A percentile compares a stretch with the other conserved stretches of the same genome.
Conservation (phyloP, 352 stramenopile genomes). For the Globisporangium middletonii region DNA sequence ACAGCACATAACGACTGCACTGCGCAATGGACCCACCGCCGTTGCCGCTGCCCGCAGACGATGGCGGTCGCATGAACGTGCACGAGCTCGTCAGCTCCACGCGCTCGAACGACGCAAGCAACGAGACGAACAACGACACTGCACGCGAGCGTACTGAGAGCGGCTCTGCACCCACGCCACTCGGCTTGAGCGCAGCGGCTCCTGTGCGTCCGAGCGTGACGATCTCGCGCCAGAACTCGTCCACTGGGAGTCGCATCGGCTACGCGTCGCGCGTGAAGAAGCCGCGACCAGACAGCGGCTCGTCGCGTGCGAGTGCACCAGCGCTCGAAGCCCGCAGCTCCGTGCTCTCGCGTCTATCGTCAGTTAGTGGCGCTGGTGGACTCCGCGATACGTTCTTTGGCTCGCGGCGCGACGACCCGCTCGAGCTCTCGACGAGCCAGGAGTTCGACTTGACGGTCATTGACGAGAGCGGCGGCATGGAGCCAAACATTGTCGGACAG, state of each 20-base stretch:
- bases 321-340: conserved; percentile 30
- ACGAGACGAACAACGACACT: not conserved
- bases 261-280: conserved; percentile 21
- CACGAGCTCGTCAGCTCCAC: conserved; percentile 1
- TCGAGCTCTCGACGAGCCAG: conserved; percentile 56
- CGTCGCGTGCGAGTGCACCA: conserved; percentile 17
- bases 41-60: not conserved
- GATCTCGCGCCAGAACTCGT: conserved; percentile 12
- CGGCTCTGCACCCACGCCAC: not conserved
- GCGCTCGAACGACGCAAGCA: not conserved
- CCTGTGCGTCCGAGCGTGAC: conserved; percentile 6
- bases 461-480: conserved; percentile 59
- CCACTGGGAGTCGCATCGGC: conserved; percentile 1
- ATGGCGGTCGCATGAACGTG: conserved; percentile 7
- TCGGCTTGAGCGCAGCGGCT: not conserved
- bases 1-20: not conserved
- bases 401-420: conserved; percentile 27
- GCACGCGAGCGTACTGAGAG: not conserved
- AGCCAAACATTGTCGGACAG: conserved; percentile 44
- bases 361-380: conserved; percentile 16
- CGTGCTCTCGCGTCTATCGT: conserved; percentile 37
- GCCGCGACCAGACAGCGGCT: conserved; percentile 27
- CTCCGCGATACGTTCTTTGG: conserved; percentile 70
- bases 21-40: not conserved
- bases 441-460: conserved; percentile 77